Evolutionary conservation across 495 filamentous ascomycete genomes (phyloP).

Genomic region (Cenococcum geophilum): DNA sequence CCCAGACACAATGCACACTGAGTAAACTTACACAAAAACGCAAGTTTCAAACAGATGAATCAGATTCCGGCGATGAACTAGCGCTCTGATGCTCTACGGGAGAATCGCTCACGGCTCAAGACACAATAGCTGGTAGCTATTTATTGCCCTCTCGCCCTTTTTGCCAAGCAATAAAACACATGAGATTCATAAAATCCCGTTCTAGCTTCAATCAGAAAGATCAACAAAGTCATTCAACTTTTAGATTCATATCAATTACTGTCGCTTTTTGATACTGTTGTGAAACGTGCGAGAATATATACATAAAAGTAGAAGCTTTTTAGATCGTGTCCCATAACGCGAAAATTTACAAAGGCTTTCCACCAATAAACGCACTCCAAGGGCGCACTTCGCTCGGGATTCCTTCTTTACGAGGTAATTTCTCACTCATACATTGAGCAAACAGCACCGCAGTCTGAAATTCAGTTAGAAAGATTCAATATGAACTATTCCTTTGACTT

Average conservation of each 20-base stretch:
- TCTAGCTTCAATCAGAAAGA: background rate
- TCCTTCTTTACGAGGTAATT: conserved; percentile 74
- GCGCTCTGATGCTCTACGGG: background rate
- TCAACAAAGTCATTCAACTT: background rate
- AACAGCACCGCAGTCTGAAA: conserved; percentile 87
- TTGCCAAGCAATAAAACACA: too few species aligned
- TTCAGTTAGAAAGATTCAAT: conserved; percentile 23
- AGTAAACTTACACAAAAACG: background rate
- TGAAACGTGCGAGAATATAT: background rate
- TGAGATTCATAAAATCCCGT: background rate
- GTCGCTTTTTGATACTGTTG: background rate
- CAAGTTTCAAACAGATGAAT: background rate
- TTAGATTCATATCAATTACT: background rate
- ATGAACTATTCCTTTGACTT: conserved; percentile 36
- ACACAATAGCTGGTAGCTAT: too few species aligned
- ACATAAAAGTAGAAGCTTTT: background rate
- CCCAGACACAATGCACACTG: background rate
- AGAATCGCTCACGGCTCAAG: too few species aligned
- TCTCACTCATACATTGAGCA: conserved; percentile 91
- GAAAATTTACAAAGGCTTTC: conserved; percentile 66
- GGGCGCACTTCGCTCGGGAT: conserved; percentile 84
- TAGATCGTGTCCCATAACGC: background rate
- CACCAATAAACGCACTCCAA: conserved; percentile 92
- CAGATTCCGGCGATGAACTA: background rate
- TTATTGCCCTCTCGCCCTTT: too few species aligned